phyloP scores from a whole-genome alignment of 140 eudicot genomes.

The Flaveria floridana region DNA sequence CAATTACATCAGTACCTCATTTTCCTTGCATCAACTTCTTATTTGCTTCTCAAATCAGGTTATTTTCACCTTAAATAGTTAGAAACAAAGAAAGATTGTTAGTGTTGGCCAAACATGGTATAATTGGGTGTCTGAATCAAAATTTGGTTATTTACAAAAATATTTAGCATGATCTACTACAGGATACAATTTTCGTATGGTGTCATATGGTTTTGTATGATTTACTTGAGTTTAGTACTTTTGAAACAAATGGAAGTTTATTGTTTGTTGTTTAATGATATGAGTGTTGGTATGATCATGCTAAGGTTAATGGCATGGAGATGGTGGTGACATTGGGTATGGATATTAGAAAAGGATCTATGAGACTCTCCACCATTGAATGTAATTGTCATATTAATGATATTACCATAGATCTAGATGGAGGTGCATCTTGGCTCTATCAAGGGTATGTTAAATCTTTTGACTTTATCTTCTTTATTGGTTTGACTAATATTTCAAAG shows the following conservation, averaged over 20 bases:
- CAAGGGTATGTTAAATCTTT: conserved; percentile 64
- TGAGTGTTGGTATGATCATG: conserved; percentile 37
- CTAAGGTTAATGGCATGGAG: conserved; percentile 84
- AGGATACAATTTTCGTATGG: neutral
- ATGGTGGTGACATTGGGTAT: conserved; percentile 53
- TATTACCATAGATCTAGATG: conserved; percentile 59
- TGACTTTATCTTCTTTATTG: conserved; percentile 3
- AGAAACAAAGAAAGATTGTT: neutral
- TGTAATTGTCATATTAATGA: conserved; percentile 70
- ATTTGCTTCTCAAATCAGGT: neutral
- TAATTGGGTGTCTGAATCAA: neutral
- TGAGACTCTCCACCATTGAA: conserved; percentile 55
- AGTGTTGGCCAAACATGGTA: neutral
- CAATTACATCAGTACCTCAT: neutral
- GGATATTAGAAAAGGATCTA: conserved; percentile 53
- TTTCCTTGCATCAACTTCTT: neutral
- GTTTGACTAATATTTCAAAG: conserved; percentile 3
- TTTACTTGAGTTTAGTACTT: conserved; percentile 11
- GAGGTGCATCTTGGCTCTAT: conserved; percentile 96
- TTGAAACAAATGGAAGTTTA: conserved; percentile 18
- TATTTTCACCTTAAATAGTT: neutral
- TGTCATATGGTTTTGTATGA: neutral
- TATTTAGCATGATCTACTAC: neutral
- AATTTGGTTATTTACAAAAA: neutral
- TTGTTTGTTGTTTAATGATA: conserved; percentile 17